Evolutionary conservation across 2,329 filamentous ascomycete species (phyloP).

Genomic region (Paraconiothyrium brasiliense): DNA sequence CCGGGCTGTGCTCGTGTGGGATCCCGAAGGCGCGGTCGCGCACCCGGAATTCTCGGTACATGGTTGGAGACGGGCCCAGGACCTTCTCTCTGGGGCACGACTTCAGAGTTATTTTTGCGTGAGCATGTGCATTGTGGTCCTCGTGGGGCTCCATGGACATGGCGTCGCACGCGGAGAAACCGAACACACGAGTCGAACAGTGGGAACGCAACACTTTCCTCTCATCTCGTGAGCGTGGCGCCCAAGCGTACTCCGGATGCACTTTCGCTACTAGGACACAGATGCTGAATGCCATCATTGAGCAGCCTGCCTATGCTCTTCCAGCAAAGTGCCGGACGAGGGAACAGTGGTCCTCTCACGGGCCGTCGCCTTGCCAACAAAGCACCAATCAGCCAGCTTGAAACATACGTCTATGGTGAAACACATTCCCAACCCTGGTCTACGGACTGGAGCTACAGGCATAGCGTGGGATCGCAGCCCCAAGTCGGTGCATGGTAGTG

Average conservation of each 20-base stretch:
- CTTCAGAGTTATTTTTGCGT: not conserved
- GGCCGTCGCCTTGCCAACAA: not conserved
- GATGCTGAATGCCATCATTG: slow-evolving; percentile 10
- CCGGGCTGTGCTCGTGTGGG: slow-evolving; percentile 12
- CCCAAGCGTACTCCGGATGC: not conserved
- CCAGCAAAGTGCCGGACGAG: slow-evolving; percentile 9
- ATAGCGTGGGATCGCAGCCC: slow-evolving; percentile 15
- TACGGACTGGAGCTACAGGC: slow-evolving; percentile 12
- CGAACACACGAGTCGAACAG: not conserved
- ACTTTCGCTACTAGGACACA: not conserved
- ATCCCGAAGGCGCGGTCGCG: slow-evolving; percentile 9
- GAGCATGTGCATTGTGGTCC: slow-evolving; percentile 3
- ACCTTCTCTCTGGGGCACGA: not conserved
- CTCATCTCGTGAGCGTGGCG: not conserved
- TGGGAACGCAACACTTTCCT: not conserved
- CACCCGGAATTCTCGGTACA: not conserved
- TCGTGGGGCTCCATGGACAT: not conserved
- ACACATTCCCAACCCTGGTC: slow-evolving; percentile 11
- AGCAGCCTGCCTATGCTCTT: not conserved
- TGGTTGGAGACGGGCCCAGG: not conserved
- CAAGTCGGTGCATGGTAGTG: slow-evolving; percentile 4
- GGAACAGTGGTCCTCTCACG: slow-evolving; percentile 11
- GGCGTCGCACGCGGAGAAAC: not conserved
- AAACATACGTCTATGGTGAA: not conserved
- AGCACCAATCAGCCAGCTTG: slow-evolving; percentile 1